Conservation (phyloP, 2,329 filamentous ascomycete species). For the Nannizzia gypsea region DNA sequence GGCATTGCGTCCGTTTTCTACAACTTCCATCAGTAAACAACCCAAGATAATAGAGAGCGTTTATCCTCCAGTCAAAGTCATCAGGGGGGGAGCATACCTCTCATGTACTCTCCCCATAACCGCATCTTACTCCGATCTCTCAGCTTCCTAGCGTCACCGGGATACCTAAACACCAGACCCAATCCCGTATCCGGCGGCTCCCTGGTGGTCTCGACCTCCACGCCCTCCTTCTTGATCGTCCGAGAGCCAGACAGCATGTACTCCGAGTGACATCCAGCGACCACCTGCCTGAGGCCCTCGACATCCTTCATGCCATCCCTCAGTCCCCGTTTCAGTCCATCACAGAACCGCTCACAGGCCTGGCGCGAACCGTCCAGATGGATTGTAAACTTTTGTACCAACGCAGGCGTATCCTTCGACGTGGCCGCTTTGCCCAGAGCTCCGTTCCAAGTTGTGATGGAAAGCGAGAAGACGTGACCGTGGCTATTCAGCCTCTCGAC, state of each 20-base stretch:
- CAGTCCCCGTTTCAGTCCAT: constrained; percentile 82
- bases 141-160: constrained; percentile 85
- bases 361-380: constrained; percentile 81
- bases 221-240: constrained; percentile 36
- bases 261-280: constrained; percentile 82
- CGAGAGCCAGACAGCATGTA: constrained; percentile 49
- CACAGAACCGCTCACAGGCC: constrained; percentile 89
- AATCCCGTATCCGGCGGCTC: constrained; percentile 82
- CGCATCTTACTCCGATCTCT: constrained; percentile 95
- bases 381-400: constrained; percentile 77
- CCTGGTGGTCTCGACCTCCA: constrained; percentile 37
- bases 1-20: constrained; percentile 83
- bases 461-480: constrained; percentile 81
- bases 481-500: constrained; percentile 91
- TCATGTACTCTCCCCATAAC: constrained; percentile 89
- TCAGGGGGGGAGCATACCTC: constrained; percentile 35
- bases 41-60: neutral
- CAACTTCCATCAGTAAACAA: constrained; percentile 7
- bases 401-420: constrained; percentile 29
- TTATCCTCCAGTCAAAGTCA: neutral
- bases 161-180: constrained; percentile 86
- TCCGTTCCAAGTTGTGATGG: constrained; percentile 88
- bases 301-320: constrained; percentile 80
- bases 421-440: constrained; percentile 41
- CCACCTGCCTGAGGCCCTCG: constrained; percentile 67